Conservation (phyloP, 352 stramenopile species). For the Pythium aristosporum region DNA sequence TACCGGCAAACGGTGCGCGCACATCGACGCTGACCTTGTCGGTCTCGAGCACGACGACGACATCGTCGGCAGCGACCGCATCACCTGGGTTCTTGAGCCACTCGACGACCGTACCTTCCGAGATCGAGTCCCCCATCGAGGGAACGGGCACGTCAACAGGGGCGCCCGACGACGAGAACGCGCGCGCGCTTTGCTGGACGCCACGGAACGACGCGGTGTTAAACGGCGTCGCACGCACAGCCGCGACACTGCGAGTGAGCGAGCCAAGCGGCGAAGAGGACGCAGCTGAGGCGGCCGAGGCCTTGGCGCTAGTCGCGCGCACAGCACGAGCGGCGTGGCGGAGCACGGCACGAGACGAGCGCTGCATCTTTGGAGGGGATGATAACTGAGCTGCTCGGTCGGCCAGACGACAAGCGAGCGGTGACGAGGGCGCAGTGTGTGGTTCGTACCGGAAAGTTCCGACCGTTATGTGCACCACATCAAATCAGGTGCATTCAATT, state of each 20-base stretch:
- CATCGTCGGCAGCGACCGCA: slow-evolving; percentile 92
- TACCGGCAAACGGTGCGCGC: slow-evolving; percentile 88
- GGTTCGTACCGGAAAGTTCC: not conserved
- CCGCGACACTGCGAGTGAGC: not conserved
- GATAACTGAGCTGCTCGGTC: not conserved
- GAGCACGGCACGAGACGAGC: slow-evolving; percentile 24
- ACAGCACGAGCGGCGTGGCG: slow-evolving; percentile 19
- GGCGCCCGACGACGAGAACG: slow-evolving; percentile 36
- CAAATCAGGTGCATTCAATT: not conserved
- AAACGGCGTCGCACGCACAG: not conserved
- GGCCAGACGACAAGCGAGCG: not conserved
- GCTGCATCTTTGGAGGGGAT: slow-evolving; percentile 23
- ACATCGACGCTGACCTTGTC: slow-evolving; percentile 91
- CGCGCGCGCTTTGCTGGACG: slow-evolving; percentile 24
- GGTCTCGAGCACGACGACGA: slow-evolving; percentile 98
- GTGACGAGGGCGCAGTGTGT: not conserved
- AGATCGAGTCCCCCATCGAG: slow-evolving; percentile 96
- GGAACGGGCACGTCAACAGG: slow-evolving; percentile 74
- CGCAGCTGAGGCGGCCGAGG: not conserved
- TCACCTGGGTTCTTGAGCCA: slow-evolving; percentile 94
- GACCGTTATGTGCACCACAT: not conserved
- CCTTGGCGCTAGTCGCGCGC: slow-evolving; percentile 13
- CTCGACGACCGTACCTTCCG: slow-evolving; percentile 96
- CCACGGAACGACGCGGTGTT: not conserved
- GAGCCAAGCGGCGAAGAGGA: not conserved